Evolutionary conservation across 495 filamentous ascomycete species (phyloP), one percentile per base, ranked within the genome.

Genomic region (Articulospora tetracladia): DNA sequence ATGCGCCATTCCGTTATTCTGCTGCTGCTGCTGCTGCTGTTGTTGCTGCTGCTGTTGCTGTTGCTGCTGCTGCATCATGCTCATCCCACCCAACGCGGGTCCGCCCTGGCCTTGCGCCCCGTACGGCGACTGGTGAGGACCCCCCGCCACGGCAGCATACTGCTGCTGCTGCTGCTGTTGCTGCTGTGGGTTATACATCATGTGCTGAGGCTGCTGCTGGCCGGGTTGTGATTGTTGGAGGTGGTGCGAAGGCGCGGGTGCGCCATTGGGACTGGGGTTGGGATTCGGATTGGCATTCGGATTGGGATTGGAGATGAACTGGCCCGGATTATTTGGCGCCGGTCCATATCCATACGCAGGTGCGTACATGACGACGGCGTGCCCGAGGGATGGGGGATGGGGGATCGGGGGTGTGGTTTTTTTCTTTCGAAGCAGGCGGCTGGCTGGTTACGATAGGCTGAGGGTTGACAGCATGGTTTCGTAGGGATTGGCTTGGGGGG

Each of bases 171-270:
- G n/a, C n/a, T 56, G 59, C 36, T 65, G 60, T 48, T 66, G 60
- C 44, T 65, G 62, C 55, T 66, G 60, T 34, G 66, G 66, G 22
- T 66, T 69, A 50, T 61, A 69, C 66, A 69, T 69, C 60, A 69
- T 58, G 49, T 68, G 66, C 66, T 68, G 66, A 63, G 62, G 66
- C 49, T 61, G 60, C 0, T 55, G 34, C 17, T 48, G 41, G 60
- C 34, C 57, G 60, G 41, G 55, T 47, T 12, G 20, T 20, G 36
- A 25, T 49, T 58, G 57, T 61, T 22, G 53, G 58, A 44, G 49
- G 59, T 56, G 15, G 15, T 6, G 30, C 7, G 55, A 63, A 36
- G 63, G 53, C 34, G 55, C 36, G 17, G 57, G 55, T 24, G 47
- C 47, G 25, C 22, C 20, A 50, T 24, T 27, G 25, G 7, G 22